Percentiles rank a stretch among this genome's conserved stretches.
Conservation (phyloP, 148 eudicot genomes). For the Arbutus unedo region DNA sequence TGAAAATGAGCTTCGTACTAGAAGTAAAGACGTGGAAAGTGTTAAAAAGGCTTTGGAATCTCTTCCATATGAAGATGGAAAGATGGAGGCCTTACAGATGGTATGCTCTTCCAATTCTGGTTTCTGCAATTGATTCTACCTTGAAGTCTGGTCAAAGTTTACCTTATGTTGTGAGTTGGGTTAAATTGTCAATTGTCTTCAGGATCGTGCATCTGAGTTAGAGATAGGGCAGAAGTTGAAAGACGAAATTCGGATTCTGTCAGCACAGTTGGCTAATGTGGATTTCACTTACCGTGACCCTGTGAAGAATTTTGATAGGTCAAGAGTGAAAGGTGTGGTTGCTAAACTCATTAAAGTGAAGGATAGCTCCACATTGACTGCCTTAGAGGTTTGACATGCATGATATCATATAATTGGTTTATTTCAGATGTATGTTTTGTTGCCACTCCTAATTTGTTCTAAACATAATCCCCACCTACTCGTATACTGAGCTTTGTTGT, state of each 20-base stretch:
- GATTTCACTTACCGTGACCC: constrained; percentile 85
- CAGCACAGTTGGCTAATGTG: constrained; percentile 66
- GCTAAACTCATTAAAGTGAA: constrained; percentile 94
- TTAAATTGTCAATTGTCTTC: neutral
- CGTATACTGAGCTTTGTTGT: neutral
- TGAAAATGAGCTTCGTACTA: constrained; percentile 62
- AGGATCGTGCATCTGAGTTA: constrained; percentile 72
- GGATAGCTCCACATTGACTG: constrained; percentile 86
- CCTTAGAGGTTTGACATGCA: constrained; percentile 70
- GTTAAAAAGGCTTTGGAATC: constrained; percentile 61
- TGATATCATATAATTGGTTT: constrained; percentile 1
- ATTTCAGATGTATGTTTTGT: neutral
- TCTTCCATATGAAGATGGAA: constrained; percentile 65
- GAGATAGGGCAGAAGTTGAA: constrained; percentile 72
- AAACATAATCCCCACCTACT: neutral
- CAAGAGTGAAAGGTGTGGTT: constrained; percentile 91
- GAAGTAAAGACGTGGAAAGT: constrained; percentile 62
- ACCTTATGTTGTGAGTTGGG: neutral
- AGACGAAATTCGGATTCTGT: constrained; percentile 63
- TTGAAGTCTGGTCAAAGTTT: neutral
- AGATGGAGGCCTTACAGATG: constrained; percentile 74
- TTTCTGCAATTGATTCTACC: neutral
- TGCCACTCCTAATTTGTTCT: neutral
- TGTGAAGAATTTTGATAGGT: constrained; percentile 69
- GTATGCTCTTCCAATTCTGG: constrained; percentile 29